Evolutionary conservation across 768 basidiomycete genomes (phyloP), one percentile per base, ranked within the genome.

Genomic region (Leccinum olivaceopallidum): DNA sequence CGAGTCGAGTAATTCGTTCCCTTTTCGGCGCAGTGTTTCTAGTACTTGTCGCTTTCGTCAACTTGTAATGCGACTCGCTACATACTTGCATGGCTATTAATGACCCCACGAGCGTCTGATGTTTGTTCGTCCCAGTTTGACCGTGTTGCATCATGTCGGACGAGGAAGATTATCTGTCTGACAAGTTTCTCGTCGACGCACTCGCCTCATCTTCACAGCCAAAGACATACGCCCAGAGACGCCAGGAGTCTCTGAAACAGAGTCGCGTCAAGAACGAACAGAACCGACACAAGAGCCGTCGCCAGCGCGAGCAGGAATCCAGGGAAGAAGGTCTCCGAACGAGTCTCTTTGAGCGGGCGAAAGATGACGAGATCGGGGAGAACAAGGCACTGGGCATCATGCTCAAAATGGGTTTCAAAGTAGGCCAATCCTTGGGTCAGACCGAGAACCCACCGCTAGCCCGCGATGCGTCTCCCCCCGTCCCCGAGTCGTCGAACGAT

Each of bases 381-480:
- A 93, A 84, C 77, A 94, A 93, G 71, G 93, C 92, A 8, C 77
- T 94, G 57, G 82, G 84, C 16, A 94, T 95, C 79, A 95, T 95
- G 93, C 85, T 90, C 83, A 94, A 90, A 77, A 94, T 94, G 93
- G 93, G 93, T 1, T 95, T 92, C 78, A 89, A 88, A 75, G 86
- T 90, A 3, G 93, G 93, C 16, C 85, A 93, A 71, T 80, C 90
- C 14, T 80, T 94, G 30, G 92, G 92, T 18, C 79, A 75, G 68
- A 56, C 69, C 24, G 67, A 65, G 14, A 59, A 56, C 58, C 56
- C 55, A 57, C 61, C 59, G 18, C 39, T 42, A 26, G 42, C 57
- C 52, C 50, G 24, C 7, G 58, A 2, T 47, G 9, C 49, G 32
- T 20, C 59, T 39, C 26, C 60, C 34, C 55, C 64, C 16, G 52